These are phyloP conservation scores for Antrodiella citrinella DNA, from an alignment of 768 basidiomycete genomes.

Conservation along the genomic window DNA sequence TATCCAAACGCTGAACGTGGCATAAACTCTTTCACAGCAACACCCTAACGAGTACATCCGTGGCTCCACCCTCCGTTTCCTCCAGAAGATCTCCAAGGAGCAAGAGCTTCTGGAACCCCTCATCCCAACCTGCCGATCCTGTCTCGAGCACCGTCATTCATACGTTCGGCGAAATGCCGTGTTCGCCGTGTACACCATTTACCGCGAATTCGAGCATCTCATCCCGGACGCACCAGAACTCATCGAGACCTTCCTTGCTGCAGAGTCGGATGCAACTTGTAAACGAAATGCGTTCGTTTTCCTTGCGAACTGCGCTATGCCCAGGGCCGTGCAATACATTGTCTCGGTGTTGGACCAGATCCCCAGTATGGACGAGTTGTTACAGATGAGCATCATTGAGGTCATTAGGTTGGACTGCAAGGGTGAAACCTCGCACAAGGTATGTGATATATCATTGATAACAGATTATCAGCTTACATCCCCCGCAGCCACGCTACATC, in stretches of 20 bases:
- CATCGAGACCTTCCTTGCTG: slow-evolving; percentile 91
- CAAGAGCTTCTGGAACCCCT: slow-evolving; percentile 92
- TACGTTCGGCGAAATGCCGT: slow-evolving; percentile 99
- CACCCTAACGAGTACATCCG: slow-evolving; percentile 99
- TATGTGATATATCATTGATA: slow-evolving; percentile 38
- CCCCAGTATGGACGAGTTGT: slow-evolving; percentile 73
- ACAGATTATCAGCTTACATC: no score
- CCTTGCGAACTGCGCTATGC: slow-evolving; percentile 78
- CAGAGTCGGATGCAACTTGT: slow-evolving; percentile 93
- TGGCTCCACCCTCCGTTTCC: slow-evolving; percentile 92
- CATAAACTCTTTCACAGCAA: slow-evolving; percentile 47
- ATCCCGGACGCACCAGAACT: slow-evolving; percentile 96
- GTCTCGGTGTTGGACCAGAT: slow-evolving; percentile 80
- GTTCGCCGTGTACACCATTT: slow-evolving; percentile 91
- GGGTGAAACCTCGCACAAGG: slow-evolving; percentile 73
- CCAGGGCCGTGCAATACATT: slow-evolving; percentile 89
- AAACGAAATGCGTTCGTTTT: slow-evolving; percentile 97
- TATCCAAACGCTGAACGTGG: neutral
- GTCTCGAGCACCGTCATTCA: slow-evolving; percentile 94
- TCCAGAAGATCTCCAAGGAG: slow-evolving; percentile 93
- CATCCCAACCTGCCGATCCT: slow-evolving; percentile 86
- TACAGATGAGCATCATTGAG: slow-evolving; percentile 96
- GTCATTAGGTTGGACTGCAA: slow-evolving; percentile 87
- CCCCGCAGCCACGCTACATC: slow-evolving; percentile 78
- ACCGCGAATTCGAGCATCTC: slow-evolving; percentile 88